phyloP scores from a whole-genome alignment of 352 stramenopile genomes.

The Phytophthora ohioensis region DNA sequence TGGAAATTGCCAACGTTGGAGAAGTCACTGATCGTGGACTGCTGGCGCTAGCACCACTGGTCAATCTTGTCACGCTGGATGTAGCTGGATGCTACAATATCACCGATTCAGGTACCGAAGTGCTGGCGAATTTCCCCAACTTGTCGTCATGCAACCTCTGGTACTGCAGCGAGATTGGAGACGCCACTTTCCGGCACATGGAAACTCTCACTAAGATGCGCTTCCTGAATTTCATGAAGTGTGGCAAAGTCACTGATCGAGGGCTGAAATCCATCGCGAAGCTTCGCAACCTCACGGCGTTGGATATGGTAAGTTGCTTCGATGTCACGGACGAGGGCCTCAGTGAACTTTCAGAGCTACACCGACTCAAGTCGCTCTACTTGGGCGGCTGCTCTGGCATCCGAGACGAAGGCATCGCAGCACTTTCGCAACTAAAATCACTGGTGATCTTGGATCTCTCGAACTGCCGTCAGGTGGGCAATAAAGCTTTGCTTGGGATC shows the following conservation, averaged over 20 bases:
- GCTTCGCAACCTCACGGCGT: constrained; percentile 62
- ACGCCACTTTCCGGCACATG: constrained; percentile 68
- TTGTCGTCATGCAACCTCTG: constrained; percentile 80
- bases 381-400: constrained; percentile 69
- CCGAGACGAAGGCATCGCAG: constrained; percentile 65
- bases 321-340: constrained; percentile 70
- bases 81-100: constrained; percentile 85
- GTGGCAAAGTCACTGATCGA: constrained; percentile 70
- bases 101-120: constrained; percentile 69
- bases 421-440: constrained; percentile 46
- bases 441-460: constrained; percentile 75
- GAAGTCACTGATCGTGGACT: constrained; percentile 76
- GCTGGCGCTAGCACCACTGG: constrained; percentile 55
- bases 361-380: constrained; percentile 70
- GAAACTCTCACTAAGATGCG: constrained; percentile 60
- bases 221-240: constrained; percentile 88
- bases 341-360: constrained; percentile 41
- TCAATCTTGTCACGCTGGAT: constrained; percentile 69
- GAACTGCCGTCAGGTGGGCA: constrained; percentile 82
- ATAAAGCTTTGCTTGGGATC: constrained; percentile 61
- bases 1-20: constrained; percentile 83
- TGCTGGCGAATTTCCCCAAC: constrained; percentile 62
- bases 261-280: constrained; percentile 58
- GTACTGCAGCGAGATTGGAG: constrained; percentile 86
- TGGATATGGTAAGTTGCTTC: constrained; percentile 87